Evolutionary conservation across 257 asterid species (phyloP).

Genomic region (Przewalskia tangutica): DNA sequence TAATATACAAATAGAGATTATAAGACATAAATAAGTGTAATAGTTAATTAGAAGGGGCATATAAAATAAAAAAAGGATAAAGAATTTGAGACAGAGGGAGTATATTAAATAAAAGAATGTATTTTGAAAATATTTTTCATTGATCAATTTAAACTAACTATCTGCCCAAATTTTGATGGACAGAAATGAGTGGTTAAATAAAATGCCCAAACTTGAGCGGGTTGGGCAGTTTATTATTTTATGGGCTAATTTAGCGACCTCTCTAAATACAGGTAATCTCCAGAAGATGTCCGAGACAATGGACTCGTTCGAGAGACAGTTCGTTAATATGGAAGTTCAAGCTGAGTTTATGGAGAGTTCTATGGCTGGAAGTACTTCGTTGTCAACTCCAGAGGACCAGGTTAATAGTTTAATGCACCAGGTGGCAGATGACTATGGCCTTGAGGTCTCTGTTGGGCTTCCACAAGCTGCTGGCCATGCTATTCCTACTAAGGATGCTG

Average conservation of each 20-base stretch:
- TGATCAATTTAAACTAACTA: no score
- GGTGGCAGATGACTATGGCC: conserved; percentile 95
- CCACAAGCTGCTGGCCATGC: conserved; percentile 86
- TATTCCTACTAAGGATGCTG: conserved; percentile 38
- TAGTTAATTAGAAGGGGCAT: no score
- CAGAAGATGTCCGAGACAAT: conserved; percentile 99
- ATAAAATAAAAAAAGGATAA: no score
- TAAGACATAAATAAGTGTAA: no score
- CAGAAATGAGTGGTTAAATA: no score
- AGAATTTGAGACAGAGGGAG: no score
- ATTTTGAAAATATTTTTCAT: no score
- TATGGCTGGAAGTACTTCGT: conserved; percentile 97
- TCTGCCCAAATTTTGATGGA: no score
- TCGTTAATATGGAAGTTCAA: conserved; percentile 97
- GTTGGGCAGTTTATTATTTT: no score
- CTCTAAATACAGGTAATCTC: conserved; percentile 67
- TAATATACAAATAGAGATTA: no score
- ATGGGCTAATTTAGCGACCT: conserved; percentile 11
- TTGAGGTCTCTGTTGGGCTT: conserved; percentile 87
- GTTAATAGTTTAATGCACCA: conserved; percentile 93
- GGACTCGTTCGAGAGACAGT: conserved; percentile 90
- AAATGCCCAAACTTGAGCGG: no score
- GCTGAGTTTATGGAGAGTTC: conserved; percentile 99
- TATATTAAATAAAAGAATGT: no score
- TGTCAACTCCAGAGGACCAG: conserved; percentile 89